These are phyloP conservation scores for Lactarius akahatsu DNA, from an alignment of 768 basidiomycete species.

Conservation along the genomic window DNA sequence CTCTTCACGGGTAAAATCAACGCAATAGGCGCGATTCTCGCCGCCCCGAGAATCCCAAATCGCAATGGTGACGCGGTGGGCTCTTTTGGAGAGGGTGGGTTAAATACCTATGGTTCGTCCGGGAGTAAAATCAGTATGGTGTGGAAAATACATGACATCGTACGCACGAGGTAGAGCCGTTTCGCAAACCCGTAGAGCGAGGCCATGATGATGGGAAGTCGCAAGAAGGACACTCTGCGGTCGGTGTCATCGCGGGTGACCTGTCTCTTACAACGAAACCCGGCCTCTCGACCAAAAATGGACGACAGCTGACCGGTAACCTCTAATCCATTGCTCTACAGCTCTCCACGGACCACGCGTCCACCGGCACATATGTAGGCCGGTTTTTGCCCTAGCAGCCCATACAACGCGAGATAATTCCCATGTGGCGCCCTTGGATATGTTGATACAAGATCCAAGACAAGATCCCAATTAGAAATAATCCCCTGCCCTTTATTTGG, in stretches of 20 bases:
- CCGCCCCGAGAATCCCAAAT: conserved; percentile 53
- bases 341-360: no score
- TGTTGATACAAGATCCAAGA: no score
- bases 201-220: conserved; percentile 1
- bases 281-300: no score
- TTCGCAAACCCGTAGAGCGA: conserved; percentile 19
- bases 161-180: conserved; percentile 13
- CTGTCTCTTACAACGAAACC: no score
- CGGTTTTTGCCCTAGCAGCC: no score
- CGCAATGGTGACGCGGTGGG: conserved; percentile 32
- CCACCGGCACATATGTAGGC: no score
- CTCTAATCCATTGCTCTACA: no score
- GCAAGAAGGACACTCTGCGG: neutral
- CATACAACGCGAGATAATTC: no score
- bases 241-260: neutral
- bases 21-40: conserved; percentile 51
- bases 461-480: no score
- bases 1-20: conserved; percentile 50
- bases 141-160: neutral
- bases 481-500: no score
- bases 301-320: no score
- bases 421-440: no score
- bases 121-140: neutral
- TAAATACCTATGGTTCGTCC: conserved; percentile 1
- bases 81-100: conserved; percentile 10